Conservation (phyloP, 305 asterid species). For the Fraxinus dipetala region DNA sequence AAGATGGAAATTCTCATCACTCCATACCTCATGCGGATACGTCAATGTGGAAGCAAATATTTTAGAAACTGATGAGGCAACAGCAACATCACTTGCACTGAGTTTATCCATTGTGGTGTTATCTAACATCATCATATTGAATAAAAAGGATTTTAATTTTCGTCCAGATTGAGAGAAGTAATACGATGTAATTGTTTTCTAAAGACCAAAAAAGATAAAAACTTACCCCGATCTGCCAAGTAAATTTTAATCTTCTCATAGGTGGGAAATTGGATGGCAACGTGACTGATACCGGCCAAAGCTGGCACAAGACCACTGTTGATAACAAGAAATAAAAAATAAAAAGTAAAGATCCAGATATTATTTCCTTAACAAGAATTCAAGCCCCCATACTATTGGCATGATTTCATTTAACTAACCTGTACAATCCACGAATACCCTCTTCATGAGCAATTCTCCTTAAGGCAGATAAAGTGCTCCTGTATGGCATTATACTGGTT, state of each 20-base stretch:
- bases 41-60: conserved; percentile 91
- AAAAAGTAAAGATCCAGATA: background rate
- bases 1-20: conserved; percentile 1
- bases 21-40: conserved; percentile 86
- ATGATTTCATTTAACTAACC: conserved; percentile 40
- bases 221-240: conserved; percentile 69
- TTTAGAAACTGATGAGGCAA: conserved; percentile 90
- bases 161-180: conserved; percentile 2
- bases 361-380: background rate
- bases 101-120: conserved; percentile 68
- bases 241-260: conserved; percentile 76
- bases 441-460: conserved; percentile 74
- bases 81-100: conserved; percentile 71
- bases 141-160: conserved; percentile 24
- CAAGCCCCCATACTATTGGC: background rate
- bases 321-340: conserved; percentile 15
- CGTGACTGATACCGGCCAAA: conserved; percentile 89
- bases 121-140: conserved; percentile 37
- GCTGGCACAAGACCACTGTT: conserved; percentile 97
- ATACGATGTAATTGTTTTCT: background rate
- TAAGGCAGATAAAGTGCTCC: conserved; percentile 72
- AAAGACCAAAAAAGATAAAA: background rate
- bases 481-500: conserved; percentile 59
- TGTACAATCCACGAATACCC: conserved; percentile 89
- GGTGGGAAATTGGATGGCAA: conserved; percentile 87